phyloP scores from a whole-genome alignment of 345 rosid genomes.

The Brassica incana region DNA sequence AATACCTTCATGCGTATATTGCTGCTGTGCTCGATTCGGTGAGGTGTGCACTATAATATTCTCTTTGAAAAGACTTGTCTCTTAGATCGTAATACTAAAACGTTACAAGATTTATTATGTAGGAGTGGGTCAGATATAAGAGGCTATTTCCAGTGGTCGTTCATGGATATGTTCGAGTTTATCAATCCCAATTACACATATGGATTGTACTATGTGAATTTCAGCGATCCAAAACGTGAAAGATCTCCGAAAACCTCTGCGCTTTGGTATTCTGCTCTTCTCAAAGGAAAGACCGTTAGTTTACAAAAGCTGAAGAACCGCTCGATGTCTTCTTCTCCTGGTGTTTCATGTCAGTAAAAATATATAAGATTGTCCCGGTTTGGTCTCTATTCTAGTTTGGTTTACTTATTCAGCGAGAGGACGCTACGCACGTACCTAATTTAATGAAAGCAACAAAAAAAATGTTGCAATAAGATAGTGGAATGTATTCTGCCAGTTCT shows the following conservation, averaged over 20 bases:
- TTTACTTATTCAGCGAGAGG: background rate
- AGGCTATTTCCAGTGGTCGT: conserved; percentile 56
- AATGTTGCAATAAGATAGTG: no score
- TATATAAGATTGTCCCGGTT: background rate
- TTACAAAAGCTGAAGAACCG: background rate
- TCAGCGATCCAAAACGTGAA: conserved; percentile 44
- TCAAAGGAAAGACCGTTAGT: conserved; percentile 36
- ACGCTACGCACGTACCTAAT: background rate
- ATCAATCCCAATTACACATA: conserved; percentile 23
- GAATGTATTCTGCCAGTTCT: no score
- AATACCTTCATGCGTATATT: conserved; percentile 38
- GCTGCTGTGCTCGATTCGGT: conserved; percentile 42
- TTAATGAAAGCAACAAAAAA: no score
- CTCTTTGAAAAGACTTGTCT: background rate
- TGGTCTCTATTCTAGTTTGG: background rate
- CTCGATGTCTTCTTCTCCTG: conserved; percentile 14
- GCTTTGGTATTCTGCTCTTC: conserved; percentile 48
- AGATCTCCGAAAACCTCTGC: conserved; percentile 52
- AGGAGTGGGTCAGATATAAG: conserved; percentile 50
- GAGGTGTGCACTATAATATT: conserved; percentile 23
- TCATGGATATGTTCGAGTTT: conserved; percentile 45
- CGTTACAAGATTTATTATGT: background rate
- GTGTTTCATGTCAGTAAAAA: background rate
- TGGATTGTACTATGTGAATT: conserved; percentile 46
- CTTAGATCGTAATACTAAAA: background rate